Evolutionary conservation across 2,329 filamentous ascomycete species (phyloP), one percentile per base, ranked within the genome.

Genomic region (Colletotrichum liaoningense): DNA sequence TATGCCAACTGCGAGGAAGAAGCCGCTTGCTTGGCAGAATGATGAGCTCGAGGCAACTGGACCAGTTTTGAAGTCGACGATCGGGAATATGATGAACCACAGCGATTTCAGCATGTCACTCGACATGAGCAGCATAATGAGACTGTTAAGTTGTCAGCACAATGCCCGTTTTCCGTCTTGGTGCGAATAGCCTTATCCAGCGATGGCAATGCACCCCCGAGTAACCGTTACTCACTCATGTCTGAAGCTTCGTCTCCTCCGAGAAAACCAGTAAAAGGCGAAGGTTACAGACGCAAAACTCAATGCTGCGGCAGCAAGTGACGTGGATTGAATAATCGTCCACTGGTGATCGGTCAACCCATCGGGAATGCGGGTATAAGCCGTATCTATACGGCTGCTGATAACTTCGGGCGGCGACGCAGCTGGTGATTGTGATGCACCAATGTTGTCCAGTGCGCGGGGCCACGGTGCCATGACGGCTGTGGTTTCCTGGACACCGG

Each of bases 61-160:
- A 2, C 90, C 89, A 5, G 80, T 80, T 1, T 81, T 79, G 42
- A 95, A 87, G 24, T 88, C 88, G 24, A 91, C 87, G 2, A 90
- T 83, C 0, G 93, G 88, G 76, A 91, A 92, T 55, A 93, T 81
- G 74, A 94, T 86, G 74, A 93, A 91, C 89, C 91, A 94, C 2
- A 91, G 79, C 3, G 91, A 89, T 80, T 94, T 93, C 81, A 92
- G 89, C 79, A 93, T 88, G 80, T 95, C 93, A 76, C 92, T 93
- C 74, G 91, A 87, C 59, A 96, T 91, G 16, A 95, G 85, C 52
- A 95, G 82, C 87, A 95, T 90, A 70, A 96, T 92, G 67, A 96
- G 87, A 75, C 93, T 94, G 74, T 12, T 30, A 16, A 14, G 52
- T 49, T 69, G 74, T 77, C 75, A 80, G 79, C 75, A 62, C 52